Conservation (phyloP, 2,329 filamentous ascomycete genomes). For the Cercospora nicotianae region DNA sequence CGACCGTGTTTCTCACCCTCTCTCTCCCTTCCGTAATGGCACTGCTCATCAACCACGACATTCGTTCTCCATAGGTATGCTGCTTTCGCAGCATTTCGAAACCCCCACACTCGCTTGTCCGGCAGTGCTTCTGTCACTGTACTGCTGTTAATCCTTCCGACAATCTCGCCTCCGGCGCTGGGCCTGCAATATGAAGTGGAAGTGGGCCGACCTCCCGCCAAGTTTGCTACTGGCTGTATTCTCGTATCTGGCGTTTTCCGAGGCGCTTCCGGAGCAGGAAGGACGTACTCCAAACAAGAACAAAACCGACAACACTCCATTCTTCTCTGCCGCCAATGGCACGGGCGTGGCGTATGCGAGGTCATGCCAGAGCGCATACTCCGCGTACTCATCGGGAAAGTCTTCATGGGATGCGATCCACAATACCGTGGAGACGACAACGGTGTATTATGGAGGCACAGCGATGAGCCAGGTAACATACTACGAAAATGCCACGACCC, state of each 20-base stretch:
- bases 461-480: constrained; percentile 28
- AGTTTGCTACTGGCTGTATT: constrained; percentile 20
- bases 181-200: constrained; percentile 13
- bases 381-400: constrained; percentile 8
- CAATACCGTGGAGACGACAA: constrained; percentile 12
- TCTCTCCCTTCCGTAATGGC: neutral
- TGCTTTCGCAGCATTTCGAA: neutral
- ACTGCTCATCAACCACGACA: neutral
- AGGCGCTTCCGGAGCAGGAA: neutral
- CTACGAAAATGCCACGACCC: constrained; percentile 34
- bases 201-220: constrained; percentile 21
- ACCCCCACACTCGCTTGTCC: constrained; percentile 3
- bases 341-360: constrained; percentile 16
- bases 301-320: neutral
- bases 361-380: constrained; percentile 10
- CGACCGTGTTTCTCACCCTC: neutral
- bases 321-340: constrained; percentile 4
- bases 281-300: neutral
- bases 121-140: neutral
- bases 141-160: neutral
- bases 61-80: constrained; percentile 1
- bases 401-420: constrained; percentile 9
- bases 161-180: neutral
- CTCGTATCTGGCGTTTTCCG: constrained; percentile 12
- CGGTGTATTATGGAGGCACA: constrained; percentile 23